Base-by-base conservation (phyloP, 2,329 filamentous ascomycete genomes). In the Davidsoniella eucalypti region DNA sequence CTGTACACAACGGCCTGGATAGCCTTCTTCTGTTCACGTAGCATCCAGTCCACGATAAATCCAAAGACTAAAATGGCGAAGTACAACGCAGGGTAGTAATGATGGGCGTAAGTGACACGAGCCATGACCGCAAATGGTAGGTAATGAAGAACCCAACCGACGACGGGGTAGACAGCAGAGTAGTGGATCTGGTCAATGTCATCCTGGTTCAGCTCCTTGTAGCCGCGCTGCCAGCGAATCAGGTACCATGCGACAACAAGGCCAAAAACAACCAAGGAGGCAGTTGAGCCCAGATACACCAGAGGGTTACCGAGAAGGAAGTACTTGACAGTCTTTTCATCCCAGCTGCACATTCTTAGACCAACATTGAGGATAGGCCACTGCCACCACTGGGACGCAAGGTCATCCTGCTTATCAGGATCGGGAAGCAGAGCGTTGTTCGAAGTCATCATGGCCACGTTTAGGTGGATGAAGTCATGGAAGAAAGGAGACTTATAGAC, bases 361-460 rank as follows among this genome's bases (percentile, higher is more conserved):
- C 92, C 92, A 52, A 96, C 92, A 60, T 96, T 73, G 39, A 98
- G 78, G 55, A 98, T 78, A 17, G 92, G 92, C 92, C 92, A 98
- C 68, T 98, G 88, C 92, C 92, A 98, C 72, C 88, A 95, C 57
- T 87, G 74, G 12, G 92, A 98, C 29, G 92, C 92, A 44, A 98
- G 78, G 61, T 98, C 92, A 61, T 98, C 92, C 65, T 98, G 92
- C 76, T 98, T 98, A 65, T 98, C 92, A 4, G 92, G 90, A 61
- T 98, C 92, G 3, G 92, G 92, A 17, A 98, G 87, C 43, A 98
- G 78, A 21, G 92, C 92, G 62, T 98, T 98, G 75, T 98, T 98
- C 38, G 92, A 96, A 3, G 92, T 98, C 90, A 96, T 95, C 92
- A 98, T 98, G 55, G 92, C 92, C 55, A 98, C 92, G 63, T 98